Evolutionary conservation across 1,284 basidiomycete genomes (phyloP).

Genomic region (Naganishia albida): DNA sequence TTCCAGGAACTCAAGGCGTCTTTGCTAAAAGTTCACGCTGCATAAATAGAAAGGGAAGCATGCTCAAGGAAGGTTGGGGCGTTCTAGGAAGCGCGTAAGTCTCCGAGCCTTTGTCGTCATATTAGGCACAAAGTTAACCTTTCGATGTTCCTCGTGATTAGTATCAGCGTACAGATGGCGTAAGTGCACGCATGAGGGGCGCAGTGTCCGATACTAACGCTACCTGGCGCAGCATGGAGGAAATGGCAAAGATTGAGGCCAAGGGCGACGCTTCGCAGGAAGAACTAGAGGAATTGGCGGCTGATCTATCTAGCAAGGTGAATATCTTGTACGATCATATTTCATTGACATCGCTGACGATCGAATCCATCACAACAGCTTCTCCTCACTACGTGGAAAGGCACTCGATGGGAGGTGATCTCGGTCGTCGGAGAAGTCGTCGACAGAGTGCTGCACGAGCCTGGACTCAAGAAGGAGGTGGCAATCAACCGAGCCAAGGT

Average conservation of each 20-base stretch:
- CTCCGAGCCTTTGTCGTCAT: background rate
- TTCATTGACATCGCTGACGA: background rate
- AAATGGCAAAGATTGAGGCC: slow-evolving; percentile 87
- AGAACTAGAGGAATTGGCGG: slow-evolving; percentile 80
- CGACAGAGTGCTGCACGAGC: slow-evolving; percentile 78
- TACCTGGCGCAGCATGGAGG: slow-evolving; percentile 58
- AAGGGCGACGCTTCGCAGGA: slow-evolving; percentile 81
- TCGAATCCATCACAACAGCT: slow-evolving; percentile 59
- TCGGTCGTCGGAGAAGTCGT: slow-evolving; percentile 67
- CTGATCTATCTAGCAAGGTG: slow-evolving; percentile 91
- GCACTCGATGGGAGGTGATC: slow-evolving; percentile 86
- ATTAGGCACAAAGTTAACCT: background rate
- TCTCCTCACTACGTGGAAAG: slow-evolving; percentile 91
- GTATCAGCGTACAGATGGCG: slow-evolving; percentile 55
- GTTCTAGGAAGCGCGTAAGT: slow-evolving; percentile 79
- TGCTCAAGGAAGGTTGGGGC: slow-evolving; percentile 92
- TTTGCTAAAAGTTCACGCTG: background rate
- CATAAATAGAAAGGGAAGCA: slow-evolving; percentile 69
- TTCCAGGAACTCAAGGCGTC: background rate
- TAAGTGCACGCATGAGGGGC: slow-evolving; percentile 6
- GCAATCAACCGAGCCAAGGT: slow-evolving; percentile 81
- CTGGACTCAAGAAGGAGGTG: slow-evolving; percentile 66
- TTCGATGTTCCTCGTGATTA: background rate
- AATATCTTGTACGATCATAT: slow-evolving; percentile 1
- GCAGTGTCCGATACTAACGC: background rate